Conservation (phyloP, 2,329 filamentous ascomycete genomes). For the Nigrospora oryzae region DNA sequence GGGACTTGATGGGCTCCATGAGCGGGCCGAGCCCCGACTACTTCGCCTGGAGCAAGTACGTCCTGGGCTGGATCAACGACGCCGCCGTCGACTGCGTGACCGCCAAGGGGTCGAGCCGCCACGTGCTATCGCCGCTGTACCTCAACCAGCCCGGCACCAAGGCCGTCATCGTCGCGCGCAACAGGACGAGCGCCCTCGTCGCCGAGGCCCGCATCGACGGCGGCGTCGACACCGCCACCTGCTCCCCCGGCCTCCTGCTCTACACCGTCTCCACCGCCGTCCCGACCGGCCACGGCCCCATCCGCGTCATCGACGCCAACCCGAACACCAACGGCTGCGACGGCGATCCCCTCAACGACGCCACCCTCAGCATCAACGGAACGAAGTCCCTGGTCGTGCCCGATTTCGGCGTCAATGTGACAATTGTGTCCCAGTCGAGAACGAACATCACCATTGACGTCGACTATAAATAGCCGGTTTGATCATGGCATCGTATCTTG, state of each 20-base stretch:
- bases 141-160: not conserved
- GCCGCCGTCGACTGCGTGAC: not conserved
- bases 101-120: not conserved
- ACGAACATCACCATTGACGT: constrained; percentile 27
- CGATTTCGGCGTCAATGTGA: constrained; percentile 14
- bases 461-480: constrained; percentile 15
- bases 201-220: not conserved
- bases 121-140: not conserved
- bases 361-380: constrained; percentile 12
- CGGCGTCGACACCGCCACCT: not conserved
- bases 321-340: constrained; percentile 19
- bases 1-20: not conserved
- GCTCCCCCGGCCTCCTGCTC: not conserved
- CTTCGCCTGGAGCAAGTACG: not conserved
- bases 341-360: constrained; percentile 21
- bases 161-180: not conserved
- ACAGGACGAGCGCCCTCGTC: not conserved
- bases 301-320: constrained; percentile 7
- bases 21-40: not conserved
- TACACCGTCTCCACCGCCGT: not conserved
- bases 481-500: too few relatives aligned
- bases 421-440: constrained; percentile 9
- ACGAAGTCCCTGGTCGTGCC: constrained; percentile 4
- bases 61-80: not conserved
- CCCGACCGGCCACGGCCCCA: not conserved